Conservation (phyloP, 768 basidiomycete genomes). For the Suillus paluster region DNA sequence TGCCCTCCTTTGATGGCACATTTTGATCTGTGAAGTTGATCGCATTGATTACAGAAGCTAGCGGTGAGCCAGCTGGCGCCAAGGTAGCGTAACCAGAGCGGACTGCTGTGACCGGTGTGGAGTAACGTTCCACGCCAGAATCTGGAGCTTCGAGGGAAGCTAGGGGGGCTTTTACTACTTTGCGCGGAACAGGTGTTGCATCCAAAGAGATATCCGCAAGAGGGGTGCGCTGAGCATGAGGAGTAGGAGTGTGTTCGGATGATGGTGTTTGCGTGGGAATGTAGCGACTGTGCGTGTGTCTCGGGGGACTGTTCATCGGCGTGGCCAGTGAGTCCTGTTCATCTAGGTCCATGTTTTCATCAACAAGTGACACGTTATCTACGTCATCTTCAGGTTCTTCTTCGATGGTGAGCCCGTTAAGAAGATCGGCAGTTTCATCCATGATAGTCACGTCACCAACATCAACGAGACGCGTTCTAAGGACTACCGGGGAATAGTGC, state of each 20-base stretch:
- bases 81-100: slow-evolving; percentile 6
- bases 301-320: slow-evolving; percentile 4
- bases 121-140: neutral
- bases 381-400: slow-evolving; percentile 5
- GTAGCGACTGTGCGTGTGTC: neutral
- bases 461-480: slow-evolving; percentile 35
- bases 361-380: neutral
- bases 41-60: slow-evolving; percentile 35
- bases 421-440: slow-evolving; percentile 16
- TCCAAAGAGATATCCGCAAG: slow-evolving; percentile 18
- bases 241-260: slow-evolving; percentile 1
- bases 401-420: slow-evolving; percentile 14
- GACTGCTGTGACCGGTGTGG: slow-evolving; percentile 10
- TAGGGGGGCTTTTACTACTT: slow-evolving; percentile 7
- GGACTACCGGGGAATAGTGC: slow-evolving; percentile 19
- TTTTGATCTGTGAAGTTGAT: slow-evolving; percentile 24
- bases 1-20: neutral
- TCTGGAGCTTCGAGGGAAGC: neutral
- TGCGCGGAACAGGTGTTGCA: slow-evolving; percentile 20
- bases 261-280: slow-evolving; percentile 10
- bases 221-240: slow-evolving; percentile 10
- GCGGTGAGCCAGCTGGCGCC: slow-evolving; percentile 27
- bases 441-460: slow-evolving; percentile 25
- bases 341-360: slow-evolving; percentile 9
- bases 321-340: slow-evolving; percentile 4